Evolutionary conservation across 169 alveolate genomes (phyloP).

Genomic region (Cryptosporidium ubiquitum): DNA sequence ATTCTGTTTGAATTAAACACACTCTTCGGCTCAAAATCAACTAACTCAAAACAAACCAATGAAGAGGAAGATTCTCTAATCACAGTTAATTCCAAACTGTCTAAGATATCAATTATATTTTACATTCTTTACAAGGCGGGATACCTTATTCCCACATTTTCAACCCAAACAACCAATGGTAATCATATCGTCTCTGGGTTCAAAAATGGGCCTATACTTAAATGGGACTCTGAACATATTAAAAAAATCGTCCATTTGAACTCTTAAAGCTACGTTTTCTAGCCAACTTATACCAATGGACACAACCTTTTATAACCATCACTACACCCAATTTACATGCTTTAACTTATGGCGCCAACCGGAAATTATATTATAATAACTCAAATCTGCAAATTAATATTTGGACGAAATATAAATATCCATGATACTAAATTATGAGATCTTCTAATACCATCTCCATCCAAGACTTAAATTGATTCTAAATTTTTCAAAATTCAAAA

Average conservation of each 20-base stretch:
- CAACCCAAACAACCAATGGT: not conserved
- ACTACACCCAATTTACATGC: not conserved
- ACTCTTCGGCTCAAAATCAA: constrained; percentile 3
- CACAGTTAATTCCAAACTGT: not conserved
- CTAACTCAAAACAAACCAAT: not conserved
- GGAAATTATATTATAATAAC: too few species aligned
- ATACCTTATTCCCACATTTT: constrained; percentile 22
- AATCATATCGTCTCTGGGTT: constrained; percentile 9
- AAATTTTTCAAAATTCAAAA: too few species aligned
- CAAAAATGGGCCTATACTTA: constrained; percentile 47
- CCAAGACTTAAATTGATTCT: not conserved
- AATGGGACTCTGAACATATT: constrained; percentile 30
- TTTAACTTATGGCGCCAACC: not conserved
- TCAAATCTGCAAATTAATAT: too few species aligned
- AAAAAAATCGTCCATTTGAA: not conserved
- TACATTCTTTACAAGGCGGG: constrained; percentile 28
- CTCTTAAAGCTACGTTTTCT: too few species aligned
- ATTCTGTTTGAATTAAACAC: not conserved
- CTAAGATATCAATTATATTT: constrained; percentile 12
- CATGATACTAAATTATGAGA: not conserved
- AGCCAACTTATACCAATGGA: too few species aligned
- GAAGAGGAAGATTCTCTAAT: not conserved
- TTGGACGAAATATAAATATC: too few species aligned
- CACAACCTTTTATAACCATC: too few species aligned
- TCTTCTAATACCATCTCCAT: too few species aligned